These are phyloP conservation scores for Punica granatum DNA, from an alignment of 345 rosid species.

Conservation along the genomic window DNA sequence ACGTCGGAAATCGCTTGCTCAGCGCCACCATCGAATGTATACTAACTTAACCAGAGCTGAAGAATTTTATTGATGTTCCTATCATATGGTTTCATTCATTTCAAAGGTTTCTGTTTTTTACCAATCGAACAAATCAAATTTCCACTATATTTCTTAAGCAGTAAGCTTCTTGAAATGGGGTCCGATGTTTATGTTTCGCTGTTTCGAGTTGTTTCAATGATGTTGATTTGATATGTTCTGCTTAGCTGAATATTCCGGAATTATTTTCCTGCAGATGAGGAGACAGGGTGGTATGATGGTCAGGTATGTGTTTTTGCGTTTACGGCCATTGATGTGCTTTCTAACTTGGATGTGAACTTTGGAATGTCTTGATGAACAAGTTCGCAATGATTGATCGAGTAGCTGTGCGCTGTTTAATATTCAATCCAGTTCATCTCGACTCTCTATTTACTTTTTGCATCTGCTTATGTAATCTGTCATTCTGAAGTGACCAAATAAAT, in stretches of 20 bases:
- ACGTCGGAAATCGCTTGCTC: conserved; percentile 89
- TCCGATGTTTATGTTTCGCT: neutral
- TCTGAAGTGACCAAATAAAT: neutral
- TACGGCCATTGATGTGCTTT: neutral
- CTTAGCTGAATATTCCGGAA: neutral
- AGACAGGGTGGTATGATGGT: conserved; percentile 98
- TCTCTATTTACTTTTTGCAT: neutral
- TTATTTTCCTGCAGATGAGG: conserved; percentile 51
- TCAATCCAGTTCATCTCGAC: neutral
- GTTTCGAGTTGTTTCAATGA: neutral
- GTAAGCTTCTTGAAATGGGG: neutral
- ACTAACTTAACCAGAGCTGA: too few relatives aligned
- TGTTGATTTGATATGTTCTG: neutral
- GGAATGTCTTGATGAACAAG: too few relatives aligned
- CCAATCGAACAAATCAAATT: too few relatives aligned
- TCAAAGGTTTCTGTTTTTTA: too few relatives aligned
- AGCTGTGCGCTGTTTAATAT: neutral
- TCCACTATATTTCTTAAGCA: neutral
- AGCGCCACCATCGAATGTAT: conserved; percentile 93
- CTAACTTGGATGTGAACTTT: too few relatives aligned
- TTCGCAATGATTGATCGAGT: too few relatives aligned
- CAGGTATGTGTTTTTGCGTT: conserved; percentile 39
- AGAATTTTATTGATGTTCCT: too few relatives aligned
- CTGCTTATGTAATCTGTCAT: neutral
- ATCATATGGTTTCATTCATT: too few relatives aligned